phyloP scores from a whole-genome alignment of 1,139 yeast genomes.

The Ogataea hybrid region DNA sequence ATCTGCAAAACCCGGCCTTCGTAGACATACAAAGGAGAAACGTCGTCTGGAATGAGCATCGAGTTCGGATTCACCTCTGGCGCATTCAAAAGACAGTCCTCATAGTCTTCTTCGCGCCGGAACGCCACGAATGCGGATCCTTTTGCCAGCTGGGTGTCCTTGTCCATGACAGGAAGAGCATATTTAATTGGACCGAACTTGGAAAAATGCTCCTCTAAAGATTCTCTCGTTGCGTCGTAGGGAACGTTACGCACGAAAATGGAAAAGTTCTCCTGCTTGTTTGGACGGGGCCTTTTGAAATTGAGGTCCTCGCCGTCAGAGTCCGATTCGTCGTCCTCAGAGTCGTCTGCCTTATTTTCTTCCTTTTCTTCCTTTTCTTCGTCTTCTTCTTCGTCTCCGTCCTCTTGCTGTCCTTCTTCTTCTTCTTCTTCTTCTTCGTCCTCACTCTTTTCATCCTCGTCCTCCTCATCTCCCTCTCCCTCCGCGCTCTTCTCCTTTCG shows the following conservation, averaged over 20 bases:
- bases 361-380: constrained; percentile 34
- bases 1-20: constrained; percentile 89
- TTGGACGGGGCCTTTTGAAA: constrained; percentile 38
- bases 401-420: constrained; percentile 33
- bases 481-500: constrained; percentile 42
- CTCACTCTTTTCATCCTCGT: constrained; percentile 21
- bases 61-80: constrained; percentile 79
- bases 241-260: constrained; percentile 91
- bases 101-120: constrained; percentile 55
- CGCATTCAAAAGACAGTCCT: constrained; percentile 70
- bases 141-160: constrained; percentile 77
- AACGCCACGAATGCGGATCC: constrained; percentile 98
- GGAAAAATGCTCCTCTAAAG: constrained; percentile 71
- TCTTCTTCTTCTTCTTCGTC: constrained; percentile 28
- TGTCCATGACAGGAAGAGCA: constrained; percentile 91
- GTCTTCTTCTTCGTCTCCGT: constrained; percentile 35
- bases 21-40: constrained; percentile 81
- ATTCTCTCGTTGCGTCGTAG: constrained; percentile 85
- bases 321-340: neutral
- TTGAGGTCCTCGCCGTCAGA: constrained; percentile 2
- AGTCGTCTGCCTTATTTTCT: constrained; percentile 2
- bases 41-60: constrained; percentile 87
- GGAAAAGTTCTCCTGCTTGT: constrained; percentile 67
- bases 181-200: constrained; percentile 87
- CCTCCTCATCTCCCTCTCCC: constrained; percentile 33